Evolutionary conservation across 495 filamentous ascomycete genomes (phyloP).

Genomic region (Glarea lozoyensis): DNA sequence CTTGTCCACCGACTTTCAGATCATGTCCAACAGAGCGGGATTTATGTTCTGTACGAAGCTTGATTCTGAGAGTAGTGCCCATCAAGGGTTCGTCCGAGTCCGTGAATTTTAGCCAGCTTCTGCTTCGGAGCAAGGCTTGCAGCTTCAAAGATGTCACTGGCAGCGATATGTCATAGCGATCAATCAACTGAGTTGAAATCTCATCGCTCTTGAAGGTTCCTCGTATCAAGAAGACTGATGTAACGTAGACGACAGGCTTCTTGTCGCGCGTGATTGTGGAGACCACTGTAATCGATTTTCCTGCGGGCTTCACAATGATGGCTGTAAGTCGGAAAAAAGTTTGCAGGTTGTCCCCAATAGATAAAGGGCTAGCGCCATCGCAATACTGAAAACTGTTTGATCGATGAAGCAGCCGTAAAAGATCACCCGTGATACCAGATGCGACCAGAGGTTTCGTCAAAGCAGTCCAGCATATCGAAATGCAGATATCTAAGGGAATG

Average conservation of each 20-base stretch:
- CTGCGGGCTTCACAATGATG: constrained; percentile 90
- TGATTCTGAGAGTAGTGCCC: constrained; percentile 86
- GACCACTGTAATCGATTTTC: constrained; percentile 97
- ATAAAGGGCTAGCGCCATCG: constrained; percentile 80
- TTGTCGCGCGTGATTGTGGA: constrained; percentile 82
- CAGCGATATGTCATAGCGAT: constrained; percentile 85
- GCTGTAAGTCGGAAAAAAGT: constrained; percentile 92
- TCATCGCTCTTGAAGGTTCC: constrained; percentile 83
- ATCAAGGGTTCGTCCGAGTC: constrained; percentile 65
- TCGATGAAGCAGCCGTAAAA: constrained; percentile 87
- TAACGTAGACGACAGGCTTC: constrained; percentile 86
- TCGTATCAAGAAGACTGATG: constrained; percentile 90
- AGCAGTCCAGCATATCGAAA: constrained; percentile 95
- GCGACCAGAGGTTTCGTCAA: constrained; percentile 97
- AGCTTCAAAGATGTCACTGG: constrained; percentile 78
- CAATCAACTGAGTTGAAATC: constrained; percentile 94
- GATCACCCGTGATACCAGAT: constrained; percentile 79
- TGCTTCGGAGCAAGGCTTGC: constrained; percentile 80
- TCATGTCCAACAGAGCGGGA: constrained; percentile 87
- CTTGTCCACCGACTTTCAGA: constrained; percentile 64
- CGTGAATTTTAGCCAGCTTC: constrained; percentile 84
- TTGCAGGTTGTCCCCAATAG: constrained; percentile 80
- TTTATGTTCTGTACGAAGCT: constrained; percentile 72
- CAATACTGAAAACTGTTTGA: constrained; percentile 95
- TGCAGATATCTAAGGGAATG: no score